Percentiles rank a stretch among this genome's conserved stretches.
phyloP scores from a whole-genome alignment of 2,329 filamentous ascomycete species.

The Trichoderma pleuroti region DNA sequence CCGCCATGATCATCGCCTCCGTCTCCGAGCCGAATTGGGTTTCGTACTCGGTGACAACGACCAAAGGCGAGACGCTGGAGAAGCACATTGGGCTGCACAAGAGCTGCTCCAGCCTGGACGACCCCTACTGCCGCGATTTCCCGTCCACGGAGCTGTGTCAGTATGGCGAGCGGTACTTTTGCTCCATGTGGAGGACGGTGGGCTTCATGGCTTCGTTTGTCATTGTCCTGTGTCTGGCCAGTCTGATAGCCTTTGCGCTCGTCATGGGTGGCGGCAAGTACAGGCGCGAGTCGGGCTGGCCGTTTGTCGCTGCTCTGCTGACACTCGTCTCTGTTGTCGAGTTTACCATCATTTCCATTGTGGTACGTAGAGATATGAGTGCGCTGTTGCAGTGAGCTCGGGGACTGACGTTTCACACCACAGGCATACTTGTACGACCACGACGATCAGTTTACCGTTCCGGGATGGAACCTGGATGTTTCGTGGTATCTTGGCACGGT shows the following conservation, averaged over 20 bases:
- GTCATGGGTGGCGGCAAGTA: constrained; percentile 75
- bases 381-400: neutral
- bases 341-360: constrained; percentile 73
- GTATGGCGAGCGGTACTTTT: constrained; percentile 65
- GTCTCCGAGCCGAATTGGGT: constrained; percentile 71
- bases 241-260: constrained; percentile 74
- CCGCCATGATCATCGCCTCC: constrained; percentile 65
- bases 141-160: constrained; percentile 35
- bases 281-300: constrained; percentile 80
- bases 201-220: constrained; percentile 86
- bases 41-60: constrained; percentile 54
- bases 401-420: constrained; percentile 34
- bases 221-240: constrained; percentile 75
- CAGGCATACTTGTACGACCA: constrained; percentile 84
- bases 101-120: constrained; percentile 69
- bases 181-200: constrained; percentile 84
- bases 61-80: constrained; percentile 45
- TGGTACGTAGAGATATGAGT: constrained; percentile 56
- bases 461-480: constrained; percentile 75
- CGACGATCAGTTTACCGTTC: constrained; percentile 74
- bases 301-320: constrained; percentile 65
- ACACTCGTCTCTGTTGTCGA: constrained; percentile 64
- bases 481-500: constrained; percentile 70
- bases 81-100: constrained; percentile 75
- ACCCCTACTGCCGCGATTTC: constrained; percentile 52